Percentiles rank a stretch among this genome's conserved stretches.
phyloP scores from a whole-genome alignment of 2,329 filamentous ascomycete species.

The Trichoderma gracile region DNA sequence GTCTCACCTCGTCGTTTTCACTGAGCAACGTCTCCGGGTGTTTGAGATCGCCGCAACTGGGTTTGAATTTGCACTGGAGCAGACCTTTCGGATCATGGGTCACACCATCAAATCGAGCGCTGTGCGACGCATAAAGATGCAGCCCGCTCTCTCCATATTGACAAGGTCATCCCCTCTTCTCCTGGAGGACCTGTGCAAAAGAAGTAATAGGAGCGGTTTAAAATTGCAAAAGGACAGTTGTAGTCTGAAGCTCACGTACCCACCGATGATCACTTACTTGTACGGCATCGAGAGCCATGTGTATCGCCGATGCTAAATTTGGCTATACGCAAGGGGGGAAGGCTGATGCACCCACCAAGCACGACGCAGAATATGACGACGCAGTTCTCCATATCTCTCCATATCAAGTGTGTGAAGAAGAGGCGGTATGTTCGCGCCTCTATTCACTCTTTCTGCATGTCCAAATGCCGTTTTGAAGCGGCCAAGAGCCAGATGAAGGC shows the following conservation, averaged over 20 bases:
- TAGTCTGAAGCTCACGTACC: conserved; percentile 4
- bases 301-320: conserved; percentile 18
- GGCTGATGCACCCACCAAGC: neutral
- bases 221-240: conserved; percentile 9
- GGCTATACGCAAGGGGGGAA: neutral
- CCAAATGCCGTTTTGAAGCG: neutral
- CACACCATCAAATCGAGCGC: no score
- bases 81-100: no score
- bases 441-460: neutral
- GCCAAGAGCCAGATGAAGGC: neutral
- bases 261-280: conserved; percentile 13
- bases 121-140: no score
- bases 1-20: neutral
- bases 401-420: no score
- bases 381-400: no score
- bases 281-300: conserved; percentile 15
- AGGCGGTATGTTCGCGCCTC: neutral
- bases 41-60: no score
- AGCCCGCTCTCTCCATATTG: neutral
- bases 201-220: neutral
- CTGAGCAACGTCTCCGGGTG: neutral
- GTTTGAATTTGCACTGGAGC: no score
- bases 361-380: no score
- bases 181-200: neutral
- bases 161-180: neutral